These are phyloP conservation scores for Rhizopogon vulgaris DNA, from an alignment of 768 basidiomycete genomes.

Conservation along the genomic window DNA sequence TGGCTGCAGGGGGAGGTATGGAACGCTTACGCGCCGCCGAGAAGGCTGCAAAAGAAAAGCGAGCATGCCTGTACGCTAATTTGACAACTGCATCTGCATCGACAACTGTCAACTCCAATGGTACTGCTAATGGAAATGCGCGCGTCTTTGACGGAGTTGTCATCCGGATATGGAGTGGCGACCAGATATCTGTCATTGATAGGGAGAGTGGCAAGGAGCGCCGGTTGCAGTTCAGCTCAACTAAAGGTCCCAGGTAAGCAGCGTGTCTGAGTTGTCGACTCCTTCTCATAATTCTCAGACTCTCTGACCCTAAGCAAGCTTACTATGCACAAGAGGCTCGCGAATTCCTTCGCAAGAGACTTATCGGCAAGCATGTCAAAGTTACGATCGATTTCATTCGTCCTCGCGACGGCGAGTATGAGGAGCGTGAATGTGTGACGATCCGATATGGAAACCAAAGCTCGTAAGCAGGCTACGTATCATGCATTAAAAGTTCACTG, in stretches of 20 bases:
- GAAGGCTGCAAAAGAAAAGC: slow-evolving; percentile 71
- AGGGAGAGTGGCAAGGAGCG: slow-evolving; percentile 72
- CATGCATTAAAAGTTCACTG: slow-evolving; percentile 2
- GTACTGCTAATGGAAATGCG: slow-evolving; percentile 35
- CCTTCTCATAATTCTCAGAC: slow-evolving; percentile 34
- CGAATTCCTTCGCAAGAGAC: slow-evolving; percentile 86
- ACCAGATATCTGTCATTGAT: slow-evolving; percentile 78
- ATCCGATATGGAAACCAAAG: slow-evolving; percentile 79
- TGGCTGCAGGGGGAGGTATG: slow-evolving; percentile 78
- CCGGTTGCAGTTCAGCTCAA: slow-evolving; percentile 83
- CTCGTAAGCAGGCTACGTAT: slow-evolving; percentile 41
- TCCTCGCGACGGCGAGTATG: slow-evolving; percentile 88
- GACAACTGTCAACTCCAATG: slow-evolving; percentile 41
- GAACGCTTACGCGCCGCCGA: slow-evolving; percentile 85
- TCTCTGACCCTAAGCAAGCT: slow-evolving; percentile 80
- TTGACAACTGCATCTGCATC: slow-evolving; percentile 29
- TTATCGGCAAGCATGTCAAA: slow-evolving; percentile 86
- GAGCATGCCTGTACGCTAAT: slow-evolving; percentile 63
- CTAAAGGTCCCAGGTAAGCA: slow-evolving; percentile 72
- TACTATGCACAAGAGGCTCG: slow-evolving; percentile 88
- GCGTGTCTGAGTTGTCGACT: background rate
- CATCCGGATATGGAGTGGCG: slow-evolving; percentile 84
- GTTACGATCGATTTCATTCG: slow-evolving; percentile 87
- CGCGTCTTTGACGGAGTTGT: slow-evolving; percentile 78
- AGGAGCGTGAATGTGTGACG: slow-evolving; percentile 89